Evolutionary conservation across 805 yeast genomes (phyloP).

Genomic region (Saccharomycopsis olivae): DNA sequence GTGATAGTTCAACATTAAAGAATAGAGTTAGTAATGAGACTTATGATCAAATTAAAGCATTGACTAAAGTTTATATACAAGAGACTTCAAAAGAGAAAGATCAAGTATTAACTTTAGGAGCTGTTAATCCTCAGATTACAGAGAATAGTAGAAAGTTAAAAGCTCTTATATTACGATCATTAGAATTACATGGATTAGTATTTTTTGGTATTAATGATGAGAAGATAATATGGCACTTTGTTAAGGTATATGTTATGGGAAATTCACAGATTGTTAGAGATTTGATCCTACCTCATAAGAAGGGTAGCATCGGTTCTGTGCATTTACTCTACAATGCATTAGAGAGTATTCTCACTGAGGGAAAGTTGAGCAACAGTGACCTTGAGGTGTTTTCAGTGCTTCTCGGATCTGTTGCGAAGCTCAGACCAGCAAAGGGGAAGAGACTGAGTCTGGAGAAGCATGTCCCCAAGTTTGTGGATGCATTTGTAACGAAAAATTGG

Average conservation of each 20-base stretch:
- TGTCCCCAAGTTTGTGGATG: constrained; percentile 35
- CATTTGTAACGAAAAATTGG: constrained; percentile 48
- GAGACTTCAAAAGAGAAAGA: constrained; percentile 55
- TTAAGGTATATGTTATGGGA: constrained; percentile 38
- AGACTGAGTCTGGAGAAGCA: background rate
- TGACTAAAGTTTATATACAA: constrained; percentile 44
- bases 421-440: too few relatives aligned
- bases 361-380: constrained; percentile 37
- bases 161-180: constrained; percentile 37
- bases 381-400: constrained; percentile 35
- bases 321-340: constrained; percentile 29
- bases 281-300: constrained; percentile 25
- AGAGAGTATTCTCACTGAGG: constrained; percentile 34
- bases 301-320: constrained; percentile 28
- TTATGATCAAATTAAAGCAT: constrained; percentile 43
- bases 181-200: constrained; percentile 42
- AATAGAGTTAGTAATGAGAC: constrained; percentile 38
- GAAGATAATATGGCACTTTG: constrained; percentile 56
- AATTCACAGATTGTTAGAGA: constrained; percentile 37
- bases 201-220: constrained; percentile 50
- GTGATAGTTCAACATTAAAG: constrained; percentile 22
- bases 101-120: constrained; percentile 57
- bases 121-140: constrained; percentile 58
- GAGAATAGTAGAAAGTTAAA: constrained; percentile 40
- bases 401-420: constrained; percentile 21